phyloP scores from a whole-genome alignment of 192 early-diverging fungal genomes.

The Globomyces pollinis-pini region DNA sequence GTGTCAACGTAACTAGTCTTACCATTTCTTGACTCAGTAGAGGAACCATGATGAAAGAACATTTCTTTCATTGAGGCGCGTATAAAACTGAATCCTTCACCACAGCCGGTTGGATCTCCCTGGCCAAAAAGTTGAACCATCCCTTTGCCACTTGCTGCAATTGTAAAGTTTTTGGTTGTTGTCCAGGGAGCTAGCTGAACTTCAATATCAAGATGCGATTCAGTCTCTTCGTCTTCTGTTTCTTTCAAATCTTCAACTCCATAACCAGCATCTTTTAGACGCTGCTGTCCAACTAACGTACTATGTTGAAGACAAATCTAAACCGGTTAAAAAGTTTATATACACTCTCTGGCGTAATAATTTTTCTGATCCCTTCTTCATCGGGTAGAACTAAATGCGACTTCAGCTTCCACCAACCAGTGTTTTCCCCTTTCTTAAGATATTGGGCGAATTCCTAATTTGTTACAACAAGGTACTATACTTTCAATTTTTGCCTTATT shows the following conservation, averaged over 20 bases:
- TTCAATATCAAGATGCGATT: constrained; percentile 73
- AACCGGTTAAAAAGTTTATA: no score
- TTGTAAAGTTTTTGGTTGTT: constrained; percentile 90
- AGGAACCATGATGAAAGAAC: constrained; percentile 77
- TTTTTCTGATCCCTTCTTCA: constrained; percentile 86
- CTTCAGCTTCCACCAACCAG: constrained; percentile 90
- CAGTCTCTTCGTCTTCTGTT: constrained; percentile 60
- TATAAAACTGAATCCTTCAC: constrained; percentile 97
- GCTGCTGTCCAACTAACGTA: constrained; percentile 85
- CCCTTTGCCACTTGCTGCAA: constrained; percentile 81
- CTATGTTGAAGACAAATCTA: constrained; percentile 92
- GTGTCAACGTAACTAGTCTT: background rate
- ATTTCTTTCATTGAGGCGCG: constrained; percentile 97
- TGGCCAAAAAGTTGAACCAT: constrained; percentile 92
- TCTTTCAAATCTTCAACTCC: constrained; percentile 56
- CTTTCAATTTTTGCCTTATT: constrained; percentile 85
- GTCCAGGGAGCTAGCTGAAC: constrained; percentile 93
- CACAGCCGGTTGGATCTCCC: constrained; percentile 92
- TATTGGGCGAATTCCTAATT: constrained; percentile 97
- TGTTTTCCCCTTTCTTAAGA: constrained; percentile 74
- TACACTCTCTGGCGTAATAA: constrained; percentile 89
- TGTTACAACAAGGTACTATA: no score
- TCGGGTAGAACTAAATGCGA: constrained; percentile 54
- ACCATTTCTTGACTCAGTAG: constrained; percentile 9
- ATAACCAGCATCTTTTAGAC: constrained; percentile 86